Evolutionary conservation across 768 basidiomycete species (phyloP), one percentile per base, ranked within the genome.

Genomic region (Termitomyces sp.): DNA sequence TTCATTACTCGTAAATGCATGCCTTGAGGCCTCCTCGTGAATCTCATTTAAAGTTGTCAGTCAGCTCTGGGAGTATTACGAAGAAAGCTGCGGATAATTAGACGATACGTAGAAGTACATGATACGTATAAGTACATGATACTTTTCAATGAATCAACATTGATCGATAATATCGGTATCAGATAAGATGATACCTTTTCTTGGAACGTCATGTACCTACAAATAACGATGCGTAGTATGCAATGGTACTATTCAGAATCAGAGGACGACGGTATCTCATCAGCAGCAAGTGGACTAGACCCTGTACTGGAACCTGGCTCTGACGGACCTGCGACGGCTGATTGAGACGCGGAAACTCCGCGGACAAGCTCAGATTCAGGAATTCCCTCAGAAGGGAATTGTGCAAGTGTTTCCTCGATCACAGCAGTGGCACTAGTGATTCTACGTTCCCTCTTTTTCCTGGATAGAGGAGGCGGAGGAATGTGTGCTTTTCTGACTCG

Each of bases 401-500:
- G 52, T 30, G 11, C 54, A n/a, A 46, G 47, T n/a, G 31, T 31
- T n/a, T 59, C 61, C 47, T 85, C 82, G 8, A 72, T 70, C 52
- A 85, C 73, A 34, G 71, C 75, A 45, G 75, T 78, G 0, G 83
- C 79, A 58, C 84, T 85, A 15, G 72, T 78, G 5, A 85, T 76
- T 61, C 82, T 83, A 9, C 83, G 75, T 60, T 78, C 77, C 62
- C 76, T 77, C 48, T 73, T 66, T 67, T 75, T 73, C 60, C 73
- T 63, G 55, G 70, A 34, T 5, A 67, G 47, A 48, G 47, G 20
- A 31, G 66, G 60, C 0, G 62, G 37, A 18, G 85, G 83, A 33
- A 82, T 64, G 58, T 86, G 82, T 0, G 85, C 82, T 65, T 92
- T 90, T 71, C 89, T 91, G 56, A 84, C 78, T 57, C 86, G 78